Conservation (phyloP, 805 yeast genomes). For the Lachancea sp. region DNA sequence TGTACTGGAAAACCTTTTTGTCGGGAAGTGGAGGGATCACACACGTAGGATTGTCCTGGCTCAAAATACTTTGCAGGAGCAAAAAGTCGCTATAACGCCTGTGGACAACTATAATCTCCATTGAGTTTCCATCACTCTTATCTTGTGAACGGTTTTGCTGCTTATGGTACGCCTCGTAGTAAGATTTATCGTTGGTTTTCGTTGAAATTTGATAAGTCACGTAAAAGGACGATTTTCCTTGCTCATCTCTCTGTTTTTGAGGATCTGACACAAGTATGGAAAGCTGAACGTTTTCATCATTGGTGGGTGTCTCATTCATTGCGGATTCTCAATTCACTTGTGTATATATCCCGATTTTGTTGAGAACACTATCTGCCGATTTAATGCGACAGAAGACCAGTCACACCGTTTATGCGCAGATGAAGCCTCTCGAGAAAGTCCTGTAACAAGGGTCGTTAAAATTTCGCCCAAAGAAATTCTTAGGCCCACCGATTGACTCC, state of each 20-base stretch:
- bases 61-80: constrained; percentile 64
- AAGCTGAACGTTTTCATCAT: not conserved
- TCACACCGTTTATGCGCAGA: no score
- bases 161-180: constrained; percentile 16
- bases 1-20: constrained; percentile 81
- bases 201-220: constrained; percentile 32
- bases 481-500: no score
- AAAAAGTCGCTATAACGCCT: constrained; percentile 85
- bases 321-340: not conserved
- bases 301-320: constrained; percentile 1
- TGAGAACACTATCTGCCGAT: not conserved
- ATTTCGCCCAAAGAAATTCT: not conserved
- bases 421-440: not conserved
- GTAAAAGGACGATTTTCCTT: constrained; percentile 22
- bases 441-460: not conserved
- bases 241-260: constrained; percentile 27
- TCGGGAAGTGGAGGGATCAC: constrained; percentile 93
- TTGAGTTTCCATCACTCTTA: constrained; percentile 9
- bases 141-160: not conserved
- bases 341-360: not conserved
- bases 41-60: constrained; percentile 75
- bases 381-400: not conserved
- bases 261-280: constrained; percentile 31
- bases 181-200: constrained; percentile 26
- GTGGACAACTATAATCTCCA: constrained; percentile 29